A percentile compares a stretch with the other conserved stretches of the same genome.
Conservation (phyloP, 2,329 filamentous ascomycete species). For the Leptographium flavum region DNA sequence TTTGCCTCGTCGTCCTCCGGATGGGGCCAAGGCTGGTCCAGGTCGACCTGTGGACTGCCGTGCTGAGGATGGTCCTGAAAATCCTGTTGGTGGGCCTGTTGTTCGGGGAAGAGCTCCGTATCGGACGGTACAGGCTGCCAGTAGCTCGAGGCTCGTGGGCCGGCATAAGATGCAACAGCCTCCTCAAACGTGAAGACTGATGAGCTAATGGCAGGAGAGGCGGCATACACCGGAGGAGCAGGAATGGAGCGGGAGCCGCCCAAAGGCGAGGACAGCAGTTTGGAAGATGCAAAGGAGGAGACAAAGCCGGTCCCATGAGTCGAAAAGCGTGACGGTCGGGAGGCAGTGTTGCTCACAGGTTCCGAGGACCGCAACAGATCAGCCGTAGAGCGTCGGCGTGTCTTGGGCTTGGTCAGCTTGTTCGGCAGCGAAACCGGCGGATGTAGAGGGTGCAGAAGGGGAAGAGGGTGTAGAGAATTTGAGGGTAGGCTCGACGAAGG, state of each 20-base stretch:
- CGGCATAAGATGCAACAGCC: not conserved
- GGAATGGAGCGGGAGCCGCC: not conserved
- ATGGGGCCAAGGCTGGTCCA: not conserved
- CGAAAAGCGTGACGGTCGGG: slow-evolving; percentile 13
- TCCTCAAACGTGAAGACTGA: slow-evolving; percentile 10
- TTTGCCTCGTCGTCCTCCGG: not conserved
- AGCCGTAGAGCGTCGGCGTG: slow-evolving; percentile 25
- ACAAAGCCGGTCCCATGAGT: slow-evolving; percentile 13
- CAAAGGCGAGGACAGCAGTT: not conserved
- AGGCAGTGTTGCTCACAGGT: slow-evolving; percentile 16
- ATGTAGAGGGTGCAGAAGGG: not conserved
- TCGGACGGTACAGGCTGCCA: slow-evolving; percentile 6
- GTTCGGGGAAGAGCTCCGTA: slow-evolving; percentile 6
- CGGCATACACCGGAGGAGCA: slow-evolving; percentile 5
- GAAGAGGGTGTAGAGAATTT: not conserved
- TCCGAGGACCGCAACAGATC: slow-evolving; percentile 23
- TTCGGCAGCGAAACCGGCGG: too few species aligned
- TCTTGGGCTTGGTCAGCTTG: slow-evolving; percentile 37
- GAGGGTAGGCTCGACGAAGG: not conserved
- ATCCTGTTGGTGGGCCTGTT: slow-evolving; percentile 6
- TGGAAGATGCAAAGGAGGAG: not conserved
- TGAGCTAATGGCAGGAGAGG: slow-evolving; percentile 1
- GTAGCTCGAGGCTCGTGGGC: slow-evolving; percentile 2
- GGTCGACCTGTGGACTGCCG: not conserved
- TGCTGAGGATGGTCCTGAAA: slow-evolving; percentile 7